Evolutionary conservation across 176 grass and related monocot species (phyloP), one percentile per base, ranked within the genome.

Genomic region (Thinopyrum elongatum): DNA sequence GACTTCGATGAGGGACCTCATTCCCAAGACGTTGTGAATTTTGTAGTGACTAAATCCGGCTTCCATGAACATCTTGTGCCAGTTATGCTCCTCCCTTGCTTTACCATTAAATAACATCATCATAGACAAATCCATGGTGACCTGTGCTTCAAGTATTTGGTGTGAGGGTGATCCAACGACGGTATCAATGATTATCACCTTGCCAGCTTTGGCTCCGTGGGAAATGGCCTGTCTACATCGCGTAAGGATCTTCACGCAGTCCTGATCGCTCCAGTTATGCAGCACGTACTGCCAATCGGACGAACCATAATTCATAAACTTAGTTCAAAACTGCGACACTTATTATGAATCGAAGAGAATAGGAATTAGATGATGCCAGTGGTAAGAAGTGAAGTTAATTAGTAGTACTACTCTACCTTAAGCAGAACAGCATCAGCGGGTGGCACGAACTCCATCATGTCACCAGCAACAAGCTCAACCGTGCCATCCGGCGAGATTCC

Each of bases 111-210:
- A 0, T 1, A 14, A 0, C 14, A 8, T 10, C 82, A 92, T 86
- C 90, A 92, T 83, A 5, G 22, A 8, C 2, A 83, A 8, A 36
- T 92, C 90, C 21, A 86, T 86, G 1, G 75, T 10, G 8, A 86
- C 36, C 25, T 81, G 41, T 5, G 8, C 51, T 19, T 86, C 86
- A 0, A 12, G 12, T 23, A 33, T 82, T 22, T 36, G 8, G 7
- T 60, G 33, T 3, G 38, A 22, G 14, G 34, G 21, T 2, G 26
- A 63, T 1, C 76, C 76, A 31, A 75, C 17, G 10, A 92, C 74
- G 1, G 76, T 80, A 3, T 92, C 87, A 0, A 92, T 29, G 27
- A 92, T 70, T 39, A 92, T 83, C 65, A 83, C 79, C 74, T 92
- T 92, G 1, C 90, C 74, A 1, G 78, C 83, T 1, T 79, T 65